Evolutionary conservation across 352 stramenopile genomes (phyloP).

Genomic region (Phytophthora kernoviae): DNA sequence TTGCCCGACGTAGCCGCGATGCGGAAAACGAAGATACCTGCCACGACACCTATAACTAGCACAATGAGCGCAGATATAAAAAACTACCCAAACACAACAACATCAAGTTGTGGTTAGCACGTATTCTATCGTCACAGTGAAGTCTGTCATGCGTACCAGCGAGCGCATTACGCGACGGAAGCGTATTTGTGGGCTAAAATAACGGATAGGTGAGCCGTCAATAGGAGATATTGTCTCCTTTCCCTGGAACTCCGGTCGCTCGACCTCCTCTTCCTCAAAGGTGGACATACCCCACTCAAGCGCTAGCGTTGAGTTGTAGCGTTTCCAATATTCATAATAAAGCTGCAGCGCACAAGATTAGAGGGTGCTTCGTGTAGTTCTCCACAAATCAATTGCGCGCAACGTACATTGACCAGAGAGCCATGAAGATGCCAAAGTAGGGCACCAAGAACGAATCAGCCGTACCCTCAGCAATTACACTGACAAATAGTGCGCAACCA

Average conservation of each 20-base stretch:
- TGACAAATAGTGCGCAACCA: constrained; percentile 88
- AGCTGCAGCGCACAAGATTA: constrained; percentile 19
- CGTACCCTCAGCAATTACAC: constrained; percentile 64
- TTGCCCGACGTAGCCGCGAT: constrained; percentile 54
- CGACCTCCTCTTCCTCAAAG: constrained; percentile 75
- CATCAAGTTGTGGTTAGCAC: neutral
- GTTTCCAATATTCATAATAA: constrained; percentile 89
- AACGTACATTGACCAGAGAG: constrained; percentile 71
- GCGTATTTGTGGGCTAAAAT: constrained; percentile 71
- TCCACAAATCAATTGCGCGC: neutral
- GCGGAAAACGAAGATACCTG: constrained; percentile 78
- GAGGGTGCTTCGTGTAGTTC: neutral
- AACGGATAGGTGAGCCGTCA: constrained; percentile 74
- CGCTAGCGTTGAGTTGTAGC: constrained; percentile 68
- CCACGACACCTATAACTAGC: constrained; percentile 67
- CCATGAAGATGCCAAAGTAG: constrained; percentile 86
- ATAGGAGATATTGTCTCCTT: constrained; percentile 74
- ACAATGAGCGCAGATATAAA: constrained; percentile 77
- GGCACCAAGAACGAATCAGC: constrained; percentile 66
- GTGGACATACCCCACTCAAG: constrained; percentile 79
- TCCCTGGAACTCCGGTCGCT: constrained; percentile 75
- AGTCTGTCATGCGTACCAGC: constrained; percentile 37
- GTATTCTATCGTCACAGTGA: neutral
- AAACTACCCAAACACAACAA: constrained; percentile 32
- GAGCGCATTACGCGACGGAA: constrained; percentile 76